phyloP scores from a whole-genome alignment of 2,329 filamentous ascomycete genomes.

The Fusarium compactum region DNA sequence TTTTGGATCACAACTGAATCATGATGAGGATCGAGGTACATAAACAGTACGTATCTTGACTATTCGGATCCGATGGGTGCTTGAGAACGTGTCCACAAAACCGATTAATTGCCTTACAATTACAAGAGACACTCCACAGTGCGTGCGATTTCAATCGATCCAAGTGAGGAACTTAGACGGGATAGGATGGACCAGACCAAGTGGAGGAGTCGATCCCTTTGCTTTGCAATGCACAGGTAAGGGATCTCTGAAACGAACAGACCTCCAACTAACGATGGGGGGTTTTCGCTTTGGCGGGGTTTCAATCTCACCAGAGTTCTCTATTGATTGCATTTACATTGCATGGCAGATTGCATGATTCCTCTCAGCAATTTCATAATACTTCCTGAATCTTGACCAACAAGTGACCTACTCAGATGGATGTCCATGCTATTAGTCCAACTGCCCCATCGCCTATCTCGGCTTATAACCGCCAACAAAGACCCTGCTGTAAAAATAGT shows the following conservation, averaged over 20 bases:
- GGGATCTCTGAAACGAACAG: constrained; percentile 21
- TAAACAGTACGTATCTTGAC: constrained; percentile 1
- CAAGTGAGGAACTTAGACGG: constrained; percentile 5
- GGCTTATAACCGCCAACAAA: not conserved
- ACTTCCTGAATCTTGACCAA: not conserved
- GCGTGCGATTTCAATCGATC: constrained; percentile 1
- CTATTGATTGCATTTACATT: constrained; percentile 21
- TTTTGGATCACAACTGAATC: constrained; percentile 32
- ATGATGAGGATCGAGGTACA: constrained; percentile 15
- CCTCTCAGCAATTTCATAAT: not conserved
- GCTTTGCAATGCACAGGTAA: constrained; percentile 3
- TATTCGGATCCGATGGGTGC: constrained; percentile 20
- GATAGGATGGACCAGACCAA: not conserved
- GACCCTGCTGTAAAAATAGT: not conserved
- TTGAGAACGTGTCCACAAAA: constrained; percentile 12
- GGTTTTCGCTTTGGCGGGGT: constrained; percentile 7
- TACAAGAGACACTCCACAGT: constrained; percentile 36
- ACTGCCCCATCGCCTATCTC: constrained; percentile 7
- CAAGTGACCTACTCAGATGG: not conserved
- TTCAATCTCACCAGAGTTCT: constrained; percentile 25
- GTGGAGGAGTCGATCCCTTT: constrained; percentile 22
- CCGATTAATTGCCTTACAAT: constrained; percentile 2
- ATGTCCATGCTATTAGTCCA: not conserved
- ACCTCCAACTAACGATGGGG: constrained; percentile 14
- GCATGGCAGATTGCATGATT: not conserved